Conservation (phyloP, 495 filamentous ascomycete genomes). For the Penicillium lividum region DNA sequence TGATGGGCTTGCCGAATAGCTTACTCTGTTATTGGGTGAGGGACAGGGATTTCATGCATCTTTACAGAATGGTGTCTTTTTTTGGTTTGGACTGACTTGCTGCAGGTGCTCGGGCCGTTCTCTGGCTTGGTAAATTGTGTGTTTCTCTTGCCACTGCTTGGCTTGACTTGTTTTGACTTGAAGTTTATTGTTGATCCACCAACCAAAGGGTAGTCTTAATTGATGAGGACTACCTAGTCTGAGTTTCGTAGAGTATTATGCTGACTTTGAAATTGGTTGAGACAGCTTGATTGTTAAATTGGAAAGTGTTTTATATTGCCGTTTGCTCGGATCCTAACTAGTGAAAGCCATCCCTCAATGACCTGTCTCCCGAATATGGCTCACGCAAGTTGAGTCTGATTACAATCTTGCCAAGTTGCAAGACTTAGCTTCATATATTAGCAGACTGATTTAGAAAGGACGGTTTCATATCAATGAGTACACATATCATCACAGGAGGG, state of each 20-base stretch:
- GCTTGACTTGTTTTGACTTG: conserved; percentile 1
- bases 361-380: background rate
- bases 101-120: conserved; percentile 13
- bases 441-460: too few species aligned
- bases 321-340: background rate
- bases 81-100: background rate
- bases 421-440: too few species aligned
- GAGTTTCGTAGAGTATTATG: background rate
- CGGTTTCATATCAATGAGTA: too few species aligned
- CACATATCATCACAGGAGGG: too few species aligned
- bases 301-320: background rate
- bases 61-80: conserved; percentile 3
- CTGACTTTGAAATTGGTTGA: background rate
- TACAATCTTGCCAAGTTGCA: too few species aligned
- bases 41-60: conserved; percentile 9
- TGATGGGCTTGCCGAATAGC: background rate
- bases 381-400: background rate
- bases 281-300: background rate
- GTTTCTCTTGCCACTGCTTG: conserved; percentile 2
- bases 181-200: background rate
- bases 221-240: background rate
- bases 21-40: conserved; percentile 1
- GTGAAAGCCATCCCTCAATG: background rate
- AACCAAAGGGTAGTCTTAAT: background rate
- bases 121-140: background rate